phyloP scores from a whole-genome alignment of 2,329 filamentous ascomycete genomes.

The Emergomyces africanus region DNA sequence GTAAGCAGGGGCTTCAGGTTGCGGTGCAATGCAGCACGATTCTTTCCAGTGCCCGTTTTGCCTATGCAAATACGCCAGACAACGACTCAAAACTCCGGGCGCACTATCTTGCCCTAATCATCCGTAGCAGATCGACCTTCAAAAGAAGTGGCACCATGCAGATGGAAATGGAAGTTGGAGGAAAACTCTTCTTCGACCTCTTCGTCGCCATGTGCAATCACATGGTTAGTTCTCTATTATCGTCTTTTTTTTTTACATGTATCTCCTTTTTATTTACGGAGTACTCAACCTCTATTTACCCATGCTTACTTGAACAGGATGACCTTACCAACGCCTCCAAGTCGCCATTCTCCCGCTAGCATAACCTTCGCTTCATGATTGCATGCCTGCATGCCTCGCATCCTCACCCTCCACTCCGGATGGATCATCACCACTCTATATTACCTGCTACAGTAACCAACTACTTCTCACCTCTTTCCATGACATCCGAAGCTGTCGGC shows the following conservation, averaged over 20 bases:
- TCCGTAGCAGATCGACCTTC: constrained; percentile 74
- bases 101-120: constrained; percentile 86
- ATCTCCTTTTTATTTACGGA: constrained; percentile 6
- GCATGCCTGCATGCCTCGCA: no score
- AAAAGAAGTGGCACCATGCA: constrained; percentile 94
- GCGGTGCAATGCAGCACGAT: constrained; percentile 79
- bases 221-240: constrained; percentile 51
- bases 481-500: neutral
- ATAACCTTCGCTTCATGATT: neutral
- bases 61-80: constrained; percentile 79
- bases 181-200: constrained; percentile 81
- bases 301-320: constrained; percentile 13
- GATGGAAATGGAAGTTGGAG: constrained; percentile 80
- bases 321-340: constrained; percentile 14
- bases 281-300: constrained; percentile 18
- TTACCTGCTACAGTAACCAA: neutral
- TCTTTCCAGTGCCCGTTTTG: constrained; percentile 73
- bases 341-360: constrained; percentile 11
- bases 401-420: neutral
- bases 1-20: constrained; percentile 80
- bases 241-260: neutral
- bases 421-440: neutral
- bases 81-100: constrained; percentile 81
- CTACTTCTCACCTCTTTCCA: neutral
- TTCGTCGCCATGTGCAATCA: constrained; percentile 91